Conservation (phyloP, 2,329 filamentous ascomycete genomes). For the Proliferodiscus dingleyae region DNA sequence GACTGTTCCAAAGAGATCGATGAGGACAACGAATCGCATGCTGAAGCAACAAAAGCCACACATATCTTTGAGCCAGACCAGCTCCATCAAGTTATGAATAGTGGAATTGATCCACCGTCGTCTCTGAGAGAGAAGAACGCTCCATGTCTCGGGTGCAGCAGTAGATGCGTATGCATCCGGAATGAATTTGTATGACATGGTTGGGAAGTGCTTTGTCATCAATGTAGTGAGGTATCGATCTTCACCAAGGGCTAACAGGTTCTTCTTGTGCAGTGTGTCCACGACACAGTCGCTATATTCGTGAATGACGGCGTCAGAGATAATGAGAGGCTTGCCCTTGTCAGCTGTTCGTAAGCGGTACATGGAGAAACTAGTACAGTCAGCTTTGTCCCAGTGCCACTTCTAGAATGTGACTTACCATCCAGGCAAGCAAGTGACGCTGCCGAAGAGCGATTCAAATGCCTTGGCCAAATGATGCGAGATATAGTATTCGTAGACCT, state of each 20-base stretch:
- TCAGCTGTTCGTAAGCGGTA: constrained; percentile 93
- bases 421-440: constrained; percentile 96
- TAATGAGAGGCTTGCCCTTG: constrained; percentile 89
- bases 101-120: constrained; percentile 99
- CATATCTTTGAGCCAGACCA: constrained; percentile 86
- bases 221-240: constrained; percentile 96
- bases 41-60: constrained; percentile 99
- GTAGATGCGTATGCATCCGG: constrained; percentile 90
- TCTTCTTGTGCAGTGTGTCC: constrained; percentile 93
- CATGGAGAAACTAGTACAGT: constrained; percentile 82
- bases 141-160: constrained; percentile 90
- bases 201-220: constrained; percentile 97
- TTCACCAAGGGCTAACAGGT: constrained; percentile 86
- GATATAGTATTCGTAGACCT: constrained; percentile 99
- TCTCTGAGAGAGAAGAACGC: constrained; percentile 91
- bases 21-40: constrained; percentile 94
- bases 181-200: constrained; percentile 94
- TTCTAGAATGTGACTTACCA: constrained; percentile 59
- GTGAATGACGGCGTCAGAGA: constrained; percentile 78
- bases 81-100: constrained; percentile 89
- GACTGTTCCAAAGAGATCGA: constrained; percentile 89
- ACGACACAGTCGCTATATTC: constrained; percentile 88
- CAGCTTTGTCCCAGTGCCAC: constrained; percentile 28
- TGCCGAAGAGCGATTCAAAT: constrained; percentile 96
- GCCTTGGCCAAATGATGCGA: constrained; percentile 96